These are phyloP conservation scores for Cyberlindnera subsufficiens DNA, from an alignment of 805 yeast species.

Conservation along the genomic window DNA sequence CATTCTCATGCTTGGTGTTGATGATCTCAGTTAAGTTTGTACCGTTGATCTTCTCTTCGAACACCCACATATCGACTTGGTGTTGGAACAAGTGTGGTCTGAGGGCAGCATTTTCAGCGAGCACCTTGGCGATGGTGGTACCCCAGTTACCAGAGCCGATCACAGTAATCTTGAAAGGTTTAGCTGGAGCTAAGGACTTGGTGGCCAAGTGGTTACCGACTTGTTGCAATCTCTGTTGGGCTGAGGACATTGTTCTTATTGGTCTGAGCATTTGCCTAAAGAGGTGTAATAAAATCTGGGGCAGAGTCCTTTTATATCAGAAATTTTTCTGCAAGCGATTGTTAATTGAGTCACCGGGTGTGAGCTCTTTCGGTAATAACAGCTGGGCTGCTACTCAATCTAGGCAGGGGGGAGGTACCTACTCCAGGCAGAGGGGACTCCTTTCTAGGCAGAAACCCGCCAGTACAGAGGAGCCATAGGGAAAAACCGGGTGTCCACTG, in stretches of 20 bases:
- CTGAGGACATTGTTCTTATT: slow-evolving; percentile 8
- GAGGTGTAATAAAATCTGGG: too few species aligned
- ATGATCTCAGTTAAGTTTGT: slow-evolving; percentile 76
- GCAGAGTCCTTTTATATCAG: too few species aligned
- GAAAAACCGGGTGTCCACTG: too few species aligned
- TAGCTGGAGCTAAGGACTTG: slow-evolving; percentile 18
- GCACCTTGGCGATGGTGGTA: slow-evolving; percentile 91
- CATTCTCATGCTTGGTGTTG: slow-evolving; percentile 88
- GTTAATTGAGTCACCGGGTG: too few species aligned
- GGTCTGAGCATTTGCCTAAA: not conserved
- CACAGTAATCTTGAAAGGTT: slow-evolving; percentile 56
- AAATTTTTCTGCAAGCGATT: too few species aligned
- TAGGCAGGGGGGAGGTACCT: too few species aligned
- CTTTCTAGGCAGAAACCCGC: too few species aligned
- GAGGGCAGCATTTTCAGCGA: slow-evolving; percentile 78
- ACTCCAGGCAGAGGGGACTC: too few species aligned
- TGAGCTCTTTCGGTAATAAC: too few species aligned
- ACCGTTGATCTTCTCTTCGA: slow-evolving; percentile 77
- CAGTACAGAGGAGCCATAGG: too few species aligned
- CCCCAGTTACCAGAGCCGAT: slow-evolving; percentile 99
- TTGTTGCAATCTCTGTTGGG: slow-evolving; percentile 22
- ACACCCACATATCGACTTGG: slow-evolving; percentile 95
- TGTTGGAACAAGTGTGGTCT: slow-evolving; percentile 67
- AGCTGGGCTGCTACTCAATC: too few species aligned
- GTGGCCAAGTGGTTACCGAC: slow-evolving; percentile 15